phyloP scores from a whole-genome alignment of 495 filamentous ascomycete genomes.

The Pseudomonodictys pantanalensis region DNA sequence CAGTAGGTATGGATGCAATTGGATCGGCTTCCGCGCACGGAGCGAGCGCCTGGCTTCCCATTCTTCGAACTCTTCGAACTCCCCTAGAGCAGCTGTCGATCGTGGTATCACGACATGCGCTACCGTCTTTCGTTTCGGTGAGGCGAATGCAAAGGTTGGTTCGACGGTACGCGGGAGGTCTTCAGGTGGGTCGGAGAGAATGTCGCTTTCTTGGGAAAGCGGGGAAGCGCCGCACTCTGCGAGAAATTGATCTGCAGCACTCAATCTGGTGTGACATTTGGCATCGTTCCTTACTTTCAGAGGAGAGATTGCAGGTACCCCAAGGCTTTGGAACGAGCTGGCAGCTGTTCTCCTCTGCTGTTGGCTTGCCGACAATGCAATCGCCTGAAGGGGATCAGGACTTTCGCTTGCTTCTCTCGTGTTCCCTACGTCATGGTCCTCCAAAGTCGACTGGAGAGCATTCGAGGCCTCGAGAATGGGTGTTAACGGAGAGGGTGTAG shows the following conservation, averaged over 20 bases:
- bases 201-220: conserved; percentile 14
- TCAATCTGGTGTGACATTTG: too few relatives aligned
- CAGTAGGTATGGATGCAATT: conserved; percentile 42
- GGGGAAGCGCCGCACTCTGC: conserved; percentile 1
- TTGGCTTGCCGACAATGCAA: not conserved
- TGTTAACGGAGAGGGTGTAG: not conserved
- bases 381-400: conserved; percentile 13
- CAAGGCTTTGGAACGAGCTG: not conserved
- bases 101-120: conserved; percentile 17
- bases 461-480: not conserved
- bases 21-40: conserved; percentile 37
- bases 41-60: conserved; percentile 24
- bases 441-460: not conserved
- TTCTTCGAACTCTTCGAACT: not conserved
- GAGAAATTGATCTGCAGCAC: not conserved
- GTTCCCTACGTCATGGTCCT: too few relatives aligned
- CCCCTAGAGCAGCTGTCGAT: not conserved
- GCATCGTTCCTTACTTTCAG: not conserved
- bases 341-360: not conserved
- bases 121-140: conserved; percentile 1
- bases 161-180: not conserved
- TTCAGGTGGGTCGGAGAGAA: conserved; percentile 11
- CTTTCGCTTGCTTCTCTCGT: conserved; percentile 6
- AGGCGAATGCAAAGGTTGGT: not conserved
- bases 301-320: not conserved